phyloP scores from a whole-genome alignment of 1,284 basidiomycete species.

The Cryptococcus sp. region DNA sequence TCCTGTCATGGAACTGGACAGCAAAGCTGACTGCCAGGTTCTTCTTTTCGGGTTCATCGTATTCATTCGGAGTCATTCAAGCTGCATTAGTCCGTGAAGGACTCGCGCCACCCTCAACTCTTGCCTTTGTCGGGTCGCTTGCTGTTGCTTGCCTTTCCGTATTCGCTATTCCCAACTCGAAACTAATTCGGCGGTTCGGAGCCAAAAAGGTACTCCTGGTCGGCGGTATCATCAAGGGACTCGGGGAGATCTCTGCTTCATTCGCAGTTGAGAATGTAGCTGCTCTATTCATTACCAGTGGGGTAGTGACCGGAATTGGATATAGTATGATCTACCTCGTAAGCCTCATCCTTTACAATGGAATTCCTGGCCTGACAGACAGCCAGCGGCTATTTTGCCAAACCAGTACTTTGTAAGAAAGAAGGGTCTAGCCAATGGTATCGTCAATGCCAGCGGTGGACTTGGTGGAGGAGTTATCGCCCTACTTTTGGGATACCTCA shows the following conservation, averaged over 20 bases:
- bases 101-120: slow-evolving; percentile 32
- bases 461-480: slow-evolving; percentile 40
- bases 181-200: slow-evolving; percentile 28
- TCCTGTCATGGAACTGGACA: too few species aligned
- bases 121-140: slow-evolving; percentile 41
- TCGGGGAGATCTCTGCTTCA: slow-evolving; percentile 29
- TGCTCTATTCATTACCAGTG: slow-evolving; percentile 21
- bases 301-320: slow-evolving; percentile 1
- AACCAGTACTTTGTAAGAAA: slow-evolving; percentile 35
- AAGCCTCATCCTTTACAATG: slow-evolving; percentile 1
- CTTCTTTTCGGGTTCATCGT: slow-evolving; percentile 33
- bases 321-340: slow-evolving; percentile 16
- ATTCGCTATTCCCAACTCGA: slow-evolving; percentile 35
- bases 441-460: slow-evolving; percentile 40
- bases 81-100: slow-evolving; percentile 26
- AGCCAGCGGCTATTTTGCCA: slow-evolving; percentile 18
- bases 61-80: slow-evolving; percentile 42
- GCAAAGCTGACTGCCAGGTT: slow-evolving; percentile 6
- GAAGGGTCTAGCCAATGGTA: slow-evolving; percentile 37
- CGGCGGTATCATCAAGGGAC: slow-evolving; percentile 25
- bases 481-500: slow-evolving; percentile 24
- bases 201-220: slow-evolving; percentile 22
- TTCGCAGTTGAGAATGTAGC: slow-evolving; percentile 23
- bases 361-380: background rate
- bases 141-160: slow-evolving; percentile 26